A percentile compares a stretch with the other conserved stretches of the same genome.
These are phyloP conservation scores for Amorphotheca resinae DNA, from an alignment of 495 filamentous ascomycete genomes.

Conservation along the genomic window DNA sequence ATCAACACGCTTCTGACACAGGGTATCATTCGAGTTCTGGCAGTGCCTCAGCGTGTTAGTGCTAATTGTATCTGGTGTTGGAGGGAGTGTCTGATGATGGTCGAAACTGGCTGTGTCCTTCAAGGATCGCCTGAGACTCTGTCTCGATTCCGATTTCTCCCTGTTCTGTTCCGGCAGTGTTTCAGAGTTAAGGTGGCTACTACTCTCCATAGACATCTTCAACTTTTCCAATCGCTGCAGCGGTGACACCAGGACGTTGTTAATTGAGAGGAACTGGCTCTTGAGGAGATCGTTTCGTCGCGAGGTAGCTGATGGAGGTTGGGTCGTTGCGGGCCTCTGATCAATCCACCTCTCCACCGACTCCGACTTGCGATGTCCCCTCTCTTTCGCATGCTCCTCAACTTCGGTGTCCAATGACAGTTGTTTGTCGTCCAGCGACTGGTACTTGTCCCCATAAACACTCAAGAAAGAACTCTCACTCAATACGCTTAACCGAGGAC, in stretches of 20 bases:
- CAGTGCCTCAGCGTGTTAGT: slow-evolving; percentile 34
- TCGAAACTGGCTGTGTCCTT: slow-evolving; percentile 10
- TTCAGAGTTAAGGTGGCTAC: neutral
- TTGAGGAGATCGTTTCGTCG: slow-evolving; percentile 15
- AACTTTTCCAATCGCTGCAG: slow-evolving; percentile 30
- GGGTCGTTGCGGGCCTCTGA: slow-evolving; percentile 10
- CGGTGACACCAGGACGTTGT: slow-evolving; percentile 31
- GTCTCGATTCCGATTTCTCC: slow-evolving; percentile 7
- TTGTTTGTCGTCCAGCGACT: slow-evolving; percentile 18
- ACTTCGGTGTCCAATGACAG: slow-evolving; percentile 19
- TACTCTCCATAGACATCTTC: slow-evolving; percentile 14
- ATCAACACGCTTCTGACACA: neutral
- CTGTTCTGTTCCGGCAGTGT: neutral
- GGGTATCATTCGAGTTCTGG: slow-evolving; percentile 27
- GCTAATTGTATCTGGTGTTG: slow-evolving; percentile 42
- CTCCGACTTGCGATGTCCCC: slow-evolving; percentile 16
- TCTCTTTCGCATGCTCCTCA: slow-evolving; percentile 10
- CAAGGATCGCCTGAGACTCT: slow-evolving; percentile 4
- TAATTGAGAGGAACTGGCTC: slow-evolving; percentile 29
- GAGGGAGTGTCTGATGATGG: slow-evolving; percentile 26
- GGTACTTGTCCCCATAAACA: slow-evolving; percentile 39
- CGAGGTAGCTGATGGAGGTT: slow-evolving; percentile 10
- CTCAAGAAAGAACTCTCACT: slow-evolving; percentile 71
- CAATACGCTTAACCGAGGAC: slow-evolving; percentile 60
- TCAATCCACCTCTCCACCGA: slow-evolving; percentile 21